Evolutionary conservation across 164 flowering plant genomes (phyloP), one percentile per base, ranked within the genome.

Genomic region (Echeveria elegans): DNA sequence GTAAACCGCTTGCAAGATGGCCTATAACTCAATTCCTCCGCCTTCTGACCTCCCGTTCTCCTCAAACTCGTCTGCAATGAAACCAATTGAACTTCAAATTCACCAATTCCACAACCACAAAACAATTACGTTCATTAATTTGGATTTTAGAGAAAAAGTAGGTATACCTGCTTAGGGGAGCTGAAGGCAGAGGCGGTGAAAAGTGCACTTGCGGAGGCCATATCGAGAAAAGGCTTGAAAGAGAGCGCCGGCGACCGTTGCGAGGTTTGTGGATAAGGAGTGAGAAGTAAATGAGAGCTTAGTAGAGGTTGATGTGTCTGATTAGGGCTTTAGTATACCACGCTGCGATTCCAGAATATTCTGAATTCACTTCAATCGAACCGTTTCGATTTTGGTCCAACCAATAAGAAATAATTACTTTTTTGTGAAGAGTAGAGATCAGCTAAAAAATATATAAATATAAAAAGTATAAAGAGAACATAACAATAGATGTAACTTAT

Each of bases 161-260:
- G 36, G 8, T 15, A 5, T 70, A 86, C 90, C 82, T 84, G 85
- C 36, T 72, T 82, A 61, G 84, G 80, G 29, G 91, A 82, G 66
- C 82, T 73, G 40, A 89, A 69, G 37, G 82, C 78, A 19, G 91
- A 82, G 7, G 89, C 83, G 0, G 87, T 72, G 1, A 86, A 83
- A 62, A 89, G 70, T 15, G 91, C 91, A 66, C 83, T 87, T 2
- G 88, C 86, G 2, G 61, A 67, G n/a, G 69, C 69, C 69, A 67
- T 67, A 21, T 14, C 4, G 10, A 6, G 23, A 36, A 21, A 6
- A 61, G 63, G 7, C 14, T 56, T 56, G 61, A 28, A 24, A 56
- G 32, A 29, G 14, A 9, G 58, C 32, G 61, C 56, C 56, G 56
- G 56, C 56, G 28, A 50, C 56, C 26, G 56, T 50, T 50, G 56